Evolutionary conservation across 805 yeast genomes (phyloP), one percentile per base, ranked within the genome.

Genomic region (Saccharomycopsis malanga): DNA sequence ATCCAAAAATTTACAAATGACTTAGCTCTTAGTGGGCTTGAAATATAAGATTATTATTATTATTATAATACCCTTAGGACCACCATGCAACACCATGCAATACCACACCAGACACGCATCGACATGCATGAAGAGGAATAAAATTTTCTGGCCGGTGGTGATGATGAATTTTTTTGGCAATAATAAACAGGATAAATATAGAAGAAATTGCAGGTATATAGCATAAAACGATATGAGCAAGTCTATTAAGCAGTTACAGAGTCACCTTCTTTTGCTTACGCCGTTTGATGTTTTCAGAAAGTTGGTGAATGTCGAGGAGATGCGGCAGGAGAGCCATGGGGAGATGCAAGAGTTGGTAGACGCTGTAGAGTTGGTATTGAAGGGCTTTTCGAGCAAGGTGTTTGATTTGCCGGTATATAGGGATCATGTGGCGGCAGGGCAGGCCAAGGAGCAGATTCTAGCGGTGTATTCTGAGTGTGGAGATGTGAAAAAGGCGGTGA

Each of bases 321-420:
- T 39, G 9, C 10, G 29, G 20, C 18, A 2, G 15, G 66, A 48
- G 5, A 57, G 27, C 21, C 25, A 39, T 12, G 34, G 18, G 15
- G 27, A 34, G n/a, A 17, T 48, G 12, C 9, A 27, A 20, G 37
- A 14, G 3, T 37, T 34, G 2, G 23, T 44, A 3, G 42, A 49
- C 20, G 34, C 55, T 12, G 30, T 51, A 2, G 44, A 50, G 22
- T 44, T 42, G 18, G 42, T 61, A 21, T 45, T 55, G 4, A 45
- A 49, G 43, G 61, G 61, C 35, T 55, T 57, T 41, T 51, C 55
- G 24, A 46, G 49, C 34, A 53, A 57, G 36, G 56, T 55, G 1
- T 43, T 56, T 4, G 38, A 45, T 10, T 18, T 29, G 15, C 34
- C 43, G 17, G 45, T 49, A 4, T 29, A 20, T 29, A 3, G 24